Base-by-base conservation (phyloP, 176 grass and related monocot species). In the Microstegium vimineum region DNA sequence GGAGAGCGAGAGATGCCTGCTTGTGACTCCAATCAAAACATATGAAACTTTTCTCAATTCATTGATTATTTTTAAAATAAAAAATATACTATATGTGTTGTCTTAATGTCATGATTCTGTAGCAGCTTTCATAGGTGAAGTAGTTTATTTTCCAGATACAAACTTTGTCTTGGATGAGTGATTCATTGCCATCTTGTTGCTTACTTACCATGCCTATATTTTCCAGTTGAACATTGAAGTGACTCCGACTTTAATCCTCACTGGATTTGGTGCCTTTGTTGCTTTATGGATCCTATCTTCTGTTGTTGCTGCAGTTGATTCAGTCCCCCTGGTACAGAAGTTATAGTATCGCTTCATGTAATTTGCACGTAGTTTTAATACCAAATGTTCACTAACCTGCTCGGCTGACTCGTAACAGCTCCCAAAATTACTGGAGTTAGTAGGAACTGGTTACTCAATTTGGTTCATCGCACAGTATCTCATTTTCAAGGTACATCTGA, bases 171-270 rank as follows among this genome's bases (percentile, higher is more conserved):
- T 68, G 37, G 69, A 74, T n/a, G 41, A 45, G 4, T 60, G 34
- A 5, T 69, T 85, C 12, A 36, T 64, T 81, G 22, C 15, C 52
- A 32, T 71, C 13, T 30, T 84, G 68, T 74, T 82, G 27, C 47
- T 38, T 16, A 52, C 2, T 62, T 77, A 54, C 26, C 35, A 11
- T 14, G 4, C 27, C 76, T 83, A 57, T 6, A 74, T 69, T 46
- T 84, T 91, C 73, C 86, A 95, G 96, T 69, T 94, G 74, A 91
- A 99, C 78, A 59, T 90, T 71, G 87, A 88, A 88, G 85, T 91
- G 41, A 90, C 89, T 82, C 83, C 82, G 51, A 81, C 69, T 63
- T 79, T 82, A 64, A 45, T 92, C 68, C 57, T 90, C 26, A 92
- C 88, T 63, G 97, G 87, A 60, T 22, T 80, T 57, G 81, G 86